A percentile compares a stretch with the other conserved stretches of the same genome.
These are phyloP conservation scores for Cladophialophora bantiana DNA, from an alignment of 2,329 filamentous ascomycete genomes.

Conservation along the genomic window DNA sequence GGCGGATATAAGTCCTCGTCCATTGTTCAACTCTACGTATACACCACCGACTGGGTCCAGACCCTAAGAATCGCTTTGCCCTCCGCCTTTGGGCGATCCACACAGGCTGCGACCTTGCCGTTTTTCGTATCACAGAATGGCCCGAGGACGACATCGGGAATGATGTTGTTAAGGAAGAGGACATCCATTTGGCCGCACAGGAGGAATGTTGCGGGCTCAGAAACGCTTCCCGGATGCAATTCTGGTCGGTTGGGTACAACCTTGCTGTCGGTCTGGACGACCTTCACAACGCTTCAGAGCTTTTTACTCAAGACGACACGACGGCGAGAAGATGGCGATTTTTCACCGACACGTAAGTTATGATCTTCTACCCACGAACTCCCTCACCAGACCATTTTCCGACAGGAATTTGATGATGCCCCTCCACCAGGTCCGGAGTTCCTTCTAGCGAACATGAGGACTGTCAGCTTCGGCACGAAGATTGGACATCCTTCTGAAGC, in stretches of 20 bases:
- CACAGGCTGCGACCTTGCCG: slow-evolving; percentile 18
- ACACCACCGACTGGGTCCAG: slow-evolving; percentile 14
- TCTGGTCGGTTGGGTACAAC: slow-evolving; percentile 22
- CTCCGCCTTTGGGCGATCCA: slow-evolving; percentile 27
- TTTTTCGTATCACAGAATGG: slow-evolving; percentile 23
- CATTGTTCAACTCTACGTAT: not conserved
- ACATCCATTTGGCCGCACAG: slow-evolving; percentile 12
- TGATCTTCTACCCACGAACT: not conserved
- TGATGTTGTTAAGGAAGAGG: slow-evolving; percentile 6
- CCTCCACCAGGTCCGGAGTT: slow-evolving; percentile 5
- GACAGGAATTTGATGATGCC: slow-evolving; percentile 7
- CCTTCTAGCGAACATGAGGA: slow-evolving; percentile 11
- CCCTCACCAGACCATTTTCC: slow-evolving; percentile 8
- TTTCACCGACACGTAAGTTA: slow-evolving; percentile 17
- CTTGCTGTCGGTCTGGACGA: slow-evolving; percentile 8
- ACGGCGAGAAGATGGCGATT: slow-evolving; percentile 14
- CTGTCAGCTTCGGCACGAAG: slow-evolving; percentile 23
- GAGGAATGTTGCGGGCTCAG: slow-evolving; percentile 9
- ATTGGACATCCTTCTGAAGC: slow-evolving; percentile 4
- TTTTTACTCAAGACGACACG: slow-evolving; percentile 7
- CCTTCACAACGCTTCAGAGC: slow-evolving; percentile 6
- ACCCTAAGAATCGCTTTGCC: not conserved
- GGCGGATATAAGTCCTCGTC: slow-evolving; percentile 11
- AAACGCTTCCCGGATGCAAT: not conserved
- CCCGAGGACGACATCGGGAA: slow-evolving; percentile 2